A percentile compares a stretch with the other conserved stretches of the same genome.
Evolutionary conservation across 768 basidiomycete genomes (phyloP).

Genomic region (Termitomyces sp.): DNA sequence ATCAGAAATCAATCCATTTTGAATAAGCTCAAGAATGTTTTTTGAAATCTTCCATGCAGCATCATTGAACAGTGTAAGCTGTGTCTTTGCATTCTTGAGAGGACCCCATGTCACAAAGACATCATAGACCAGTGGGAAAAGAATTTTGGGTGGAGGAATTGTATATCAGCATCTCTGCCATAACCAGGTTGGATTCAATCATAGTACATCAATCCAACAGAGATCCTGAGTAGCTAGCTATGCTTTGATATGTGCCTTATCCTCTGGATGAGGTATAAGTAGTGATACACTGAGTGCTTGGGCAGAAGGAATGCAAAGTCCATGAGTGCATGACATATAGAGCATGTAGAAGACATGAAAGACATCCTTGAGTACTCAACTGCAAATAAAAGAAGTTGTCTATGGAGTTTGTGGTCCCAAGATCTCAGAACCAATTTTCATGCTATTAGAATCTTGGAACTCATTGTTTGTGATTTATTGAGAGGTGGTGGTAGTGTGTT

Average conservation of each 20-base stretch:
- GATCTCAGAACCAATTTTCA: neutral
- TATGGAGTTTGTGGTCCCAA: neutral
- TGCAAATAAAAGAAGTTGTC: neutral
- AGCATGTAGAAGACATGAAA: too few species aligned
- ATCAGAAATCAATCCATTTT: neutral
- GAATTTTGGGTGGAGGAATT: constrained; percentile 20
- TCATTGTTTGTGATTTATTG: neutral
- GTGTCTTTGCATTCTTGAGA: constrained; percentile 17
- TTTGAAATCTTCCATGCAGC: constrained; percentile 16
- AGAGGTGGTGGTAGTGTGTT: too few species aligned
- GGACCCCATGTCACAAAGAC: constrained; percentile 20
- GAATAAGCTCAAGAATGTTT: constrained; percentile 15
- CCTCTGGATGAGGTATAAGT: too few species aligned
- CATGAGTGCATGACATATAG: too few species aligned
- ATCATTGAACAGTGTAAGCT: constrained; percentile 9
- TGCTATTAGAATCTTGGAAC: neutral
- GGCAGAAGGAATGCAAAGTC: too few species aligned
- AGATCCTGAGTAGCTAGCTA: too few species aligned
- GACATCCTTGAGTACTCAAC: too few species aligned
- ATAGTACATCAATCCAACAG: too few species aligned
- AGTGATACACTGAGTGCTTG: too few species aligned
- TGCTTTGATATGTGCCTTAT: too few species aligned
- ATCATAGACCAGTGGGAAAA: constrained; percentile 12
- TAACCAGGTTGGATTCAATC: too few species aligned
- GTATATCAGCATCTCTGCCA: constrained; percentile 11